Base-by-base conservation (phyloP, 768 basidiomycete species). In the Collybia nuda region DNA sequence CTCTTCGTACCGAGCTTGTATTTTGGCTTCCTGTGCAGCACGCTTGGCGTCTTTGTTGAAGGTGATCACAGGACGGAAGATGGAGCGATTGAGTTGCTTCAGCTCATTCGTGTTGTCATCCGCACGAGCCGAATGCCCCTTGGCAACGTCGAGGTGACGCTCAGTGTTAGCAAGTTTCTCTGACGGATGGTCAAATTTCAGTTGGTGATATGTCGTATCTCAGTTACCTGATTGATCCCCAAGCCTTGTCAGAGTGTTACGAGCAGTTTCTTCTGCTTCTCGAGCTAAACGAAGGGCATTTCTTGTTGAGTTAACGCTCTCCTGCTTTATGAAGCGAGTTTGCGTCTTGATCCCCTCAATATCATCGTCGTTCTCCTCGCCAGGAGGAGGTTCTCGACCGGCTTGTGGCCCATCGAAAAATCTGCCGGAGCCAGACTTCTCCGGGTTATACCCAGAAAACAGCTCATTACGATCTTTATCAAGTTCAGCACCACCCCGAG, bases 211-310 rank as follows among this genome's bases (percentile, higher is more conserved):
- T 6, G 3, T 9, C 17, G 19, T 47, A 22, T 14, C 3, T 23
- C n/a, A 23, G 24, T 65, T 53, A 96, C 96, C 96, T 19, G 95
- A 98, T 71, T 99, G 96, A 59, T 91, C 86, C 8, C 90, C 95
- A 6, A 99, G 79, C 62, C 83, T 89, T 50, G 66, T 72, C 17
- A 99, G 63, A 4, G 96, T 99, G 51, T 85, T 86, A 40, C 89
- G 75, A 28, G 90, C 96, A 9, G 93, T 96, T 67, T 99, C 96
- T 68, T 98, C 96, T 0, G 96, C 93, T 67, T 98, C 94, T n/a
- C 87, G 78, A 35, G 95, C 96, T 64, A 98, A 78, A 38, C 93
- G 80, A 45, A 99, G 77, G 11, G 96, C 96, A 69, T 98, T 98
- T 59, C 95, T 76, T 1, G 93, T 90, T 14, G 90, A 88, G 48